Conservation (phyloP, 768 basidiomycete genomes). For the Leccinellum albellum region DNA sequence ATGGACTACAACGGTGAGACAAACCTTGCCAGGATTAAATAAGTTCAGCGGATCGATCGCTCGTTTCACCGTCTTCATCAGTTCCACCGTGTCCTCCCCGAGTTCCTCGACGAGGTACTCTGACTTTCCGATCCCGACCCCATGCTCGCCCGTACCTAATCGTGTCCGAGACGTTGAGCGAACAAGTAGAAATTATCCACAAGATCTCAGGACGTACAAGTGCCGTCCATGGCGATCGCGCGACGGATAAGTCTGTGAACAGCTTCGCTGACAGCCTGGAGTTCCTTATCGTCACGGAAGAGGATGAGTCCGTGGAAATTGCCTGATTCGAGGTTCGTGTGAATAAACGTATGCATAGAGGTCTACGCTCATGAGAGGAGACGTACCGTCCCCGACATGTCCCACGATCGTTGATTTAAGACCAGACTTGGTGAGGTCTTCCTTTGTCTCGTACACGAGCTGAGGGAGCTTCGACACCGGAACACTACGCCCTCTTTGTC, state of each 20-base stretch:
- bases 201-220: slow-evolving; percentile 46
- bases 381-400: slow-evolving; percentile 74
- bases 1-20: neutral
- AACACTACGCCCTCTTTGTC: slow-evolving; percentile 39
- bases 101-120: slow-evolving; percentile 82
- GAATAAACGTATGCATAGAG: neutral
- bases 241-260: slow-evolving; percentile 70
- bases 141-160: slow-evolving; percentile 81
- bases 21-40: slow-evolving; percentile 80
- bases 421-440: slow-evolving; percentile 60
- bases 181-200: neutral
- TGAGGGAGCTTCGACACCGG: slow-evolving; percentile 68
- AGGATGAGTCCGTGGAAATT: slow-evolving; percentile 50
- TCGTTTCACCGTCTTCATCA: slow-evolving; percentile 84
- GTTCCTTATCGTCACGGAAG: slow-evolving; percentile 57
- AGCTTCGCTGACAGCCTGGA: slow-evolving; percentile 49
- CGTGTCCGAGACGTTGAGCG: neutral
- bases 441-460: slow-evolving; percentile 73
- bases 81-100: slow-evolving; percentile 72
- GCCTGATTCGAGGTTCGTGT: slow-evolving; percentile 25
- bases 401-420: slow-evolving; percentile 71
- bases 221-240: slow-evolving; percentile 72
- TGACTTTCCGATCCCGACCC: slow-evolving; percentile 83
- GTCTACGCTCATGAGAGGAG: slow-evolving; percentile 13
- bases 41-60: slow-evolving; percentile 77